Percentiles rank a stretch among this genome's conserved stretches.
These are phyloP conservation scores for Fusarium sp. DNA, from an alignment of 2,329 filamentous ascomycete genomes.

Conservation along the genomic window DNA sequence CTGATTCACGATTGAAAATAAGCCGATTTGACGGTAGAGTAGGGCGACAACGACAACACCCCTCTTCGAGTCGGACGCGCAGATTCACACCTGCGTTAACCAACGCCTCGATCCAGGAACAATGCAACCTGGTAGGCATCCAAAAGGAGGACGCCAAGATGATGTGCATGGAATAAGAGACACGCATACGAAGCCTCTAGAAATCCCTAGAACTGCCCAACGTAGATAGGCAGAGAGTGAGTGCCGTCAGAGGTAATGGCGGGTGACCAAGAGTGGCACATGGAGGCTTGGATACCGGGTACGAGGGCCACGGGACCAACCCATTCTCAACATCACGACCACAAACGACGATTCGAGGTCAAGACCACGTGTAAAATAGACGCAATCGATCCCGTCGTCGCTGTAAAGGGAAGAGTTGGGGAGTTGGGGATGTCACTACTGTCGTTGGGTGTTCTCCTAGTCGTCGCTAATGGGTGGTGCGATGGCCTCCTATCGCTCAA, in stretches of 20 bases:
- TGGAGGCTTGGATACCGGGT: slow-evolving; percentile 16
- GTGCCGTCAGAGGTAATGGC: neutral
- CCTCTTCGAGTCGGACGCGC: neutral
- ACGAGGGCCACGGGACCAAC: slow-evolving; percentile 33
- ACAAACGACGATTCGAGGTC: slow-evolving; percentile 12
- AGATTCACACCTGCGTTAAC: slow-evolving; percentile 26
- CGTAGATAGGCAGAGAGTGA: neutral
- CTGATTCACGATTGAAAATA: neutral
- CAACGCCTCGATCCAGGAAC: slow-evolving; percentile 28
- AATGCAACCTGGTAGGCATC: slow-evolving; percentile 19
- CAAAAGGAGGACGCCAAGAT: neutral
- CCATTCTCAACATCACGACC: slow-evolving; percentile 24
- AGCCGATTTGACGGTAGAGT: neutral
- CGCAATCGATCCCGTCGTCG: neutral
- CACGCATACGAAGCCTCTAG: slow-evolving; percentile 1
- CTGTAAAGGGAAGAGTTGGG: neutral
- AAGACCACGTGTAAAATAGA: slow-evolving; percentile 29
- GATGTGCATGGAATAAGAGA: slow-evolving; percentile 20
- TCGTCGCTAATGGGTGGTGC: neutral
- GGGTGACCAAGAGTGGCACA: slow-evolving; percentile 35
- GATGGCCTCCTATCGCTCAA: neutral
- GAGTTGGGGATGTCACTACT: neutral
- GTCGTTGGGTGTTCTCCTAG: neutral
- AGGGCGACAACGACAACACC: neutral
- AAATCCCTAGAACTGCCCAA: slow-evolving; percentile 5